Conservation (phyloP, 2,329 filamentous ascomycete species). For the Sporothrix inflata region DNA sequence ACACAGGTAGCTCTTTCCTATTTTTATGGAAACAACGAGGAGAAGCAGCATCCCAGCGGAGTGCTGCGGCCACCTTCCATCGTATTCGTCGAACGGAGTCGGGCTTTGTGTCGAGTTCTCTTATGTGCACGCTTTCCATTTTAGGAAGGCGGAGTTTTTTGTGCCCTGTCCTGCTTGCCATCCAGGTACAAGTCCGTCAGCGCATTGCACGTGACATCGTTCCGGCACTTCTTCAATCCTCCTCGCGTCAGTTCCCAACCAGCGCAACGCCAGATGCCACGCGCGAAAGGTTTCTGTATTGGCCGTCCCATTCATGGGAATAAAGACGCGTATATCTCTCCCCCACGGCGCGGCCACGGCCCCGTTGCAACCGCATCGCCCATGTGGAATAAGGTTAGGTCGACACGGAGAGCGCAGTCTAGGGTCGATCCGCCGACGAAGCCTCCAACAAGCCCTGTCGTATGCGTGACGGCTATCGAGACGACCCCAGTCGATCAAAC, state of each 20-base stretch:
- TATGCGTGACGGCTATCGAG: neutral
- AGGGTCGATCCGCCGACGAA: slow-evolving; percentile 8
- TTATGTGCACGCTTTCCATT: slow-evolving; percentile 6
- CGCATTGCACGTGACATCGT: slow-evolving; percentile 21
- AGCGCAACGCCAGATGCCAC: neutral
- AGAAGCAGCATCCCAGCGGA: neutral
- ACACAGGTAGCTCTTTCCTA: neutral
- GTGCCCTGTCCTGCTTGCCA: neutral
- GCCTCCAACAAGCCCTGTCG: neutral
- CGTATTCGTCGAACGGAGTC: neutral
- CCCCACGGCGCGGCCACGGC: neutral
- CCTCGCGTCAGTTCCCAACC: neutral
- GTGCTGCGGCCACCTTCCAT: neutral
- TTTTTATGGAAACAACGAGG: neutral
- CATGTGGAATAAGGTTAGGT: slow-evolving; percentile 16
- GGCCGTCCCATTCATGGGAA: neutral
- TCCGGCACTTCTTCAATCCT: neutral
- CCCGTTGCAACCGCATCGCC: neutral
- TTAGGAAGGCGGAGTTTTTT: slow-evolving; percentile 26
- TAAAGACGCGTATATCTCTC: neutral
- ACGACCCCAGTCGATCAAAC: neutral
- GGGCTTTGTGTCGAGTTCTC: neutral
- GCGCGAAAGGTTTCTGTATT: neutral
- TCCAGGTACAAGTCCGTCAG: neutral
- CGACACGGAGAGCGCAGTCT: neutral